These are phyloP conservation scores for Gloeopeniophorella convolvens DNA, from an alignment of 768 basidiomycete genomes.

Conservation along the genomic window DNA sequence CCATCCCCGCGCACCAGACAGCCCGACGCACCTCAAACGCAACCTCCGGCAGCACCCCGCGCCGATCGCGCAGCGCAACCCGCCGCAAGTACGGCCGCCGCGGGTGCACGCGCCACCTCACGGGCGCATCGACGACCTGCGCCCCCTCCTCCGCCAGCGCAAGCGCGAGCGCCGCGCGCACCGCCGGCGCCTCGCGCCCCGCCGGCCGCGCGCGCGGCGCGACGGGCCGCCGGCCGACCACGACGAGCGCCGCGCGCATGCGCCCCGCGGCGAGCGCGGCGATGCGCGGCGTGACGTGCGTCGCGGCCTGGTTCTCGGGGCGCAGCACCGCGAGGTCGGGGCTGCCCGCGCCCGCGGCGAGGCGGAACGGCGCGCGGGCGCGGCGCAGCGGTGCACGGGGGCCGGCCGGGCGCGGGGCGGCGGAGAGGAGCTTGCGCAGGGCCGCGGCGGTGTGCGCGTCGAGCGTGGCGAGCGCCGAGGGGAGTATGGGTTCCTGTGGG, in stretches of 20 bases:
- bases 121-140: constrained; percentile 8
- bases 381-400: neutral
- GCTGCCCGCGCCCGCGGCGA: constrained; percentile 29
- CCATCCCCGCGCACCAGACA: constrained; percentile 11
- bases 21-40: constrained; percentile 11
- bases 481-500: too few relatives aligned
- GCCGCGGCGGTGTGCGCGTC: neutral
- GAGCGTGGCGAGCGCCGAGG: constrained; percentile 9
- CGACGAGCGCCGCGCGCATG: constrained; percentile 47
- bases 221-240: constrained; percentile 43
- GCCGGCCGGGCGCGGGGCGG: neutral
- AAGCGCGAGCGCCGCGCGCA: constrained; percentile 3
- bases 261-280: constrained; percentile 42
- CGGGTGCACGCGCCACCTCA: constrained; percentile 11
- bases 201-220: neutral
- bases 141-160: constrained; percentile 9
- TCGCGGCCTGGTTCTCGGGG: constrained; percentile 45
- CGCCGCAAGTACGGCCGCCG: constrained; percentile 12
- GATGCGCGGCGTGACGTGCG: constrained; percentile 60
- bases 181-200: neutral
- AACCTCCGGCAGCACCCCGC: constrained; percentile 1
- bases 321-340: constrained; percentile 52
- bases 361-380: constrained; percentile 17
- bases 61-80: constrained; percentile 1
- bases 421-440: constrained; percentile 6